Evolutionary conservation across 768 basidiomycete genomes (phyloP).

Genomic region (Kwoniella mangroviensis): DNA sequence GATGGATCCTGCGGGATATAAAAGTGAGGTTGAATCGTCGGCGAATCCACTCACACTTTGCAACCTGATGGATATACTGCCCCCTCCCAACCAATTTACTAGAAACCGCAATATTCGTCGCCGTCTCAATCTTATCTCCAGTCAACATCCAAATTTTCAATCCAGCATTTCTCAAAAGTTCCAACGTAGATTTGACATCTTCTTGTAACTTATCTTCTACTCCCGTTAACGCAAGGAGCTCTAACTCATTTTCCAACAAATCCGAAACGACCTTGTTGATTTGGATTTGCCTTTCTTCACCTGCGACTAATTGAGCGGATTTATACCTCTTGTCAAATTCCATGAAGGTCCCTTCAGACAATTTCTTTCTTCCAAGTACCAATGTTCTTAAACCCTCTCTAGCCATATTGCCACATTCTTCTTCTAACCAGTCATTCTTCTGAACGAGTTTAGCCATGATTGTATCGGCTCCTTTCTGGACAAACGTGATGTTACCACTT

Average conservation of each 20-base stretch:
- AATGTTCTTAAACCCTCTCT: constrained; percentile 92
- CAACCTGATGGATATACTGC: constrained; percentile 95
- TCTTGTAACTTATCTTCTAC: constrained; percentile 99
- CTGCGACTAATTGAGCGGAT: constrained; percentile 76
- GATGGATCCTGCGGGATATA: neutral
- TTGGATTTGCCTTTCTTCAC: constrained; percentile 75
- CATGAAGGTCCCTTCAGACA: constrained; percentile 71
- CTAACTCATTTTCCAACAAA: constrained; percentile 83
- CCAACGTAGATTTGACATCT: constrained; percentile 90
- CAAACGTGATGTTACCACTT: constrained; percentile 79
- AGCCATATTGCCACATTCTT: constrained; percentile 98
- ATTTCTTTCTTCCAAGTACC: constrained; percentile 81
- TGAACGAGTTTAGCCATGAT: constrained; percentile 95
- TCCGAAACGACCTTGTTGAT: constrained; percentile 75
- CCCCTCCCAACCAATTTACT: constrained; percentile 93
- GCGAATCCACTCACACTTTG: constrained; percentile 74
- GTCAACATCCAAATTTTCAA: constrained; percentile 99
- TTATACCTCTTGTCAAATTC: constrained; percentile 75
- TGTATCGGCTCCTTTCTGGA: constrained; percentile 98
- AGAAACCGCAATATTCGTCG: constrained; percentile 95
- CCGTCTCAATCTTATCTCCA: constrained; percentile 98
- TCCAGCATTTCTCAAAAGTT: constrained; percentile 90
- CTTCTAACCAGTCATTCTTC: constrained; percentile 97
- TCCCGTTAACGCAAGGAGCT: constrained; percentile 91
- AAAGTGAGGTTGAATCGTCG: too few species aligned